These are phyloP conservation scores for Nakazawaea pomicola DNA, from an alignment of 805 yeast species.

Conservation along the genomic window DNA sequence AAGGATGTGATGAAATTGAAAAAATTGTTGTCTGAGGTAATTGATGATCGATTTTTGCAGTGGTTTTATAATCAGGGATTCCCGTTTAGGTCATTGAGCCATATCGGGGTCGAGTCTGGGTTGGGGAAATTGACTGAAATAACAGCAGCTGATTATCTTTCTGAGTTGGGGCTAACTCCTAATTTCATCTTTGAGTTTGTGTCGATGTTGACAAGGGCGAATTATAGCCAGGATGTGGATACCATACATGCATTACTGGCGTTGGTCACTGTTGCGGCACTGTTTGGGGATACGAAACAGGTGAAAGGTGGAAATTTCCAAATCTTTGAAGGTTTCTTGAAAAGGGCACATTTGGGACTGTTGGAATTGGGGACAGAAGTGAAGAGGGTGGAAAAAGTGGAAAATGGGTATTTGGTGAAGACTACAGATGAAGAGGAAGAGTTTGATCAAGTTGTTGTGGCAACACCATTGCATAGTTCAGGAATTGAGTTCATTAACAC, in stretches of 20 bases:
- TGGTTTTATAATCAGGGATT: constrained; percentile 25
- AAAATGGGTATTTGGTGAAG: constrained; percentile 4
- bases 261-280: constrained; percentile 34
- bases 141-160: constrained; percentile 24
- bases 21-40: constrained; percentile 15
- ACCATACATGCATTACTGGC: constrained; percentile 40
- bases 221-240: constrained; percentile 36
- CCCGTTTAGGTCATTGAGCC: constrained; percentile 30
- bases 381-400: constrained; percentile 13
- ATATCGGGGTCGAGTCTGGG: constrained; percentile 19
- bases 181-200: constrained; percentile 24
- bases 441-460: constrained; percentile 38
- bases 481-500: not conserved
- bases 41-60: constrained; percentile 25
- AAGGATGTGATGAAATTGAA: constrained; percentile 21
- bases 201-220: constrained; percentile 38
- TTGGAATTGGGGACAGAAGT: constrained; percentile 28
- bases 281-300: constrained; percentile 19
- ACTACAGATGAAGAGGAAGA: not conserved
- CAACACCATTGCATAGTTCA: constrained; percentile 33
- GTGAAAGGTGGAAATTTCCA: constrained; percentile 42
- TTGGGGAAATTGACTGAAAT: constrained; percentile 20
- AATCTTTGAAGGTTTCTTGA: constrained; percentile 36
- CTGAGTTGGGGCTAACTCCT: not conserved
- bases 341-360: constrained; percentile 28